Evolutionary conservation across 78 protist genomes (phyloP).

Genomic region (Cavenderia fasciculata): DNA sequence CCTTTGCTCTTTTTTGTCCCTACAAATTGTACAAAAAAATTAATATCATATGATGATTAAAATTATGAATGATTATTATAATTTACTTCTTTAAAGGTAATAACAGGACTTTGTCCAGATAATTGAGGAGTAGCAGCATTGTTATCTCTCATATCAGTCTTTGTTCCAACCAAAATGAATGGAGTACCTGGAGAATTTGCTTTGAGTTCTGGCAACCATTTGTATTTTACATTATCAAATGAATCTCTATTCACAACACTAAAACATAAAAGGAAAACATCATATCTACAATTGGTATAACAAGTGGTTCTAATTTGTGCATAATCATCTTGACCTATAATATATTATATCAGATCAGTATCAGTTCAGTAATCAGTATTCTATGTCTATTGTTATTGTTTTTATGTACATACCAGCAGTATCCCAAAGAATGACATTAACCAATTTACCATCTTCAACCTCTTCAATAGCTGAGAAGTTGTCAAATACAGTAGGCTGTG

Average conservation of each 20-base stretch:
- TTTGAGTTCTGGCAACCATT: conserved; percentile 81
- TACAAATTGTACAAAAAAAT: no score
- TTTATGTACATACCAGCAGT: background rate
- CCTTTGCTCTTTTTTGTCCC: conserved; percentile 84
- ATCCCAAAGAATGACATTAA: conserved; percentile 82
- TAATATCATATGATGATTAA: no score
- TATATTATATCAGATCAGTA: background rate
- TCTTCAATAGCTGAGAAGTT: conserved; percentile 84
- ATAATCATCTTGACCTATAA: conserved; percentile 85
- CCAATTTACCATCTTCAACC: conserved; percentile 79
- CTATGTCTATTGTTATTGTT: background rate
- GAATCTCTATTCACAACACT: conserved; percentile 81
- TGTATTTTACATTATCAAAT: conserved; percentile 80
- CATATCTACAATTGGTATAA: conserved; percentile 78
- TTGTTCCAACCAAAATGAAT: conserved; percentile 81
- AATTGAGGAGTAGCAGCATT: conserved; percentile 39
- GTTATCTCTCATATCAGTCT: conserved; percentile 80
- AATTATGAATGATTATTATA: no score
- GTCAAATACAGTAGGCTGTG: conserved; percentile 81
- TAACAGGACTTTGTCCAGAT: conserved; percentile 17
- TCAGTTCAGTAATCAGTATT: background rate
- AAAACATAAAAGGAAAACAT: conserved; percentile 80
- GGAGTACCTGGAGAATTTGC: conserved; percentile 80
- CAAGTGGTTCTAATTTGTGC: conserved; percentile 79
- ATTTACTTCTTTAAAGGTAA: conserved; percentile 48